phyloP scores from a whole-genome alignment of 2,329 filamentous ascomycete genomes.

The Sphaerulina vaccinii region DNA sequence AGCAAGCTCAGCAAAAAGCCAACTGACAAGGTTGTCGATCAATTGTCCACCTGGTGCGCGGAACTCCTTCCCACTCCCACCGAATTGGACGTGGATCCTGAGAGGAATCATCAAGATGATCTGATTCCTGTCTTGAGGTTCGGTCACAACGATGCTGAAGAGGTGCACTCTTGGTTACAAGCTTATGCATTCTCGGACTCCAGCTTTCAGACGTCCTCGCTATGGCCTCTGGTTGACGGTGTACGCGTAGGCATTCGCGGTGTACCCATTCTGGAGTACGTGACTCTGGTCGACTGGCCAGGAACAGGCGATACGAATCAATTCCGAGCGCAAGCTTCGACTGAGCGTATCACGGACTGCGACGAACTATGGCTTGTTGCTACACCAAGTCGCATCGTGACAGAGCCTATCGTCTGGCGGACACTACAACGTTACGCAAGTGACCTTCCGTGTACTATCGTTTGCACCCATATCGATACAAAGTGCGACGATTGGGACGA shows the following conservation, averaged over 20 bases:
- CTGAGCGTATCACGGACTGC: conserved; percentile 13
- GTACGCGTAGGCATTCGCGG: conserved; percentile 4
- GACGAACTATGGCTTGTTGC: conserved; percentile 22
- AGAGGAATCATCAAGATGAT: neutral
- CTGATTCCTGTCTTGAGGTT: neutral
- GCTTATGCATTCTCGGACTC: conserved; percentile 4
- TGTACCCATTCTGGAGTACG: conserved; percentile 11
- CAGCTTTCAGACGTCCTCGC: neutral
- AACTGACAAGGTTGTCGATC: neutral
- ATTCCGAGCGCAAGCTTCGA: conserved; percentile 12
- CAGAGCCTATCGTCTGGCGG: neutral
- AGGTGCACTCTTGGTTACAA: conserved; percentile 2
- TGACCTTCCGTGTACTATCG: neutral
- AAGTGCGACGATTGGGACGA: neutral
- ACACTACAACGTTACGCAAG: neutral
- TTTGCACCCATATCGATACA: conserved; percentile 11
- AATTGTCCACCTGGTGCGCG: conserved; percentile 3
- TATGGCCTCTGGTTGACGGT: conserved; percentile 15
- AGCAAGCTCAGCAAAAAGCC: neutral
- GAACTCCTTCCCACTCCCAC: neutral
- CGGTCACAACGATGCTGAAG: conserved; percentile 1
- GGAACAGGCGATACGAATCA: conserved; percentile 18
- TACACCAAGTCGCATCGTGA: neutral
- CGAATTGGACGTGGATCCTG: neutral
- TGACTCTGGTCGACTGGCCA: conserved; percentile 18